Evolutionary conservation across 1,284 basidiomycete species (phyloP).

Genomic region (Psilocybe mexicana): DNA sequence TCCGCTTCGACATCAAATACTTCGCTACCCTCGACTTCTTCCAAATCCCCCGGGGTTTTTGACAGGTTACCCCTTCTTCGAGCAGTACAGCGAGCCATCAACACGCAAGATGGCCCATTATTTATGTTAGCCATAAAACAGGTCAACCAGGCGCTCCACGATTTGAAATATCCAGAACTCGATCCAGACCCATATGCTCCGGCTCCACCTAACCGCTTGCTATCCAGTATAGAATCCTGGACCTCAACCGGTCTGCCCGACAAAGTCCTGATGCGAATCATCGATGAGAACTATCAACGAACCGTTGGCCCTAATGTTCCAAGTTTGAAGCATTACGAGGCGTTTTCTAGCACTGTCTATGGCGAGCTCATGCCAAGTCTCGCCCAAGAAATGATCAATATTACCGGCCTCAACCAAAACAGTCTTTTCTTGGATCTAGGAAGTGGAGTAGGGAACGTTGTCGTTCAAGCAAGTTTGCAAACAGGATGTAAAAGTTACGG

Average conservation of each 20-base stretch:
- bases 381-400: constrained; percentile 61
- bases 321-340: constrained; percentile 65
- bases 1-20: constrained; percentile 28
- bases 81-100: constrained; percentile 62
- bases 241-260: constrained; percentile 49
- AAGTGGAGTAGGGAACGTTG: constrained; percentile 78
- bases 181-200: constrained; percentile 48
- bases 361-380: constrained; percentile 76
- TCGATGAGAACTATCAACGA: constrained; percentile 80
- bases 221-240: constrained; percentile 50
- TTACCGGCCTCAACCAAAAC: constrained; percentile 56
- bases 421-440: constrained; percentile 77
- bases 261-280: constrained; percentile 62
- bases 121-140: constrained; percentile 59
- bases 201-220: constrained; percentile 48
- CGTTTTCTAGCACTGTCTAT: constrained; percentile 75
- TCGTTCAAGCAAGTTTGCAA: constrained; percentile 72
- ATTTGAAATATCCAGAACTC: constrained; percentile 62
- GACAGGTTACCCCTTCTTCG: constrained; percentile 51
- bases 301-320: constrained; percentile 71
- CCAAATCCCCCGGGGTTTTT: constrained; percentile 14
- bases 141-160: constrained; percentile 59
- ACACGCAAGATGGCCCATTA: constrained; percentile 64
- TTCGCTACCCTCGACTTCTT: constrained; percentile 36
- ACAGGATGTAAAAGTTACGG: constrained; percentile 75